Percentiles rank a stretch among this genome's conserved stretches.
phyloP scores from a whole-genome alignment of 2,329 filamentous ascomycete genomes.

The Cladorrhinum sp. region DNA sequence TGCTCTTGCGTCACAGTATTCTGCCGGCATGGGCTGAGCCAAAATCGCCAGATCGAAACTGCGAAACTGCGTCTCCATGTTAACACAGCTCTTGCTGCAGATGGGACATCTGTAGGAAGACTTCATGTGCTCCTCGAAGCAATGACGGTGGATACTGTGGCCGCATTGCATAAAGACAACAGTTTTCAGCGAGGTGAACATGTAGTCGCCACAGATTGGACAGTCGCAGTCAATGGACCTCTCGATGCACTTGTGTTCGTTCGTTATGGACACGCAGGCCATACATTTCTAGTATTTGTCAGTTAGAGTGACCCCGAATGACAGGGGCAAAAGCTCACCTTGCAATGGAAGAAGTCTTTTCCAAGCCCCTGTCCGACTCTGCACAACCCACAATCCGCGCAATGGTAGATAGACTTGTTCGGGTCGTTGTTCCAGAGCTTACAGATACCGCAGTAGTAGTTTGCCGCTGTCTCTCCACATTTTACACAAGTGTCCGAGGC shows the following conservation, averaged over 20 bases:
- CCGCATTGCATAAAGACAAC: conserved; percentile 95
- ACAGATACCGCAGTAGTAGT: conserved; percentile 91
- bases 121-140: conserved; percentile 83
- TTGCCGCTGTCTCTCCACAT: conserved; percentile 75
- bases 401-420: conserved; percentile 92
- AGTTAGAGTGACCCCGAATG: not conserved
- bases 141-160: conserved; percentile 89
- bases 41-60: conserved; percentile 86
- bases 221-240: conserved; percentile 92
- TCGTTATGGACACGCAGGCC: conserved; percentile 83
- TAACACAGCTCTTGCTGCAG: conserved; percentile 93
- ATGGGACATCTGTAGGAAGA: conserved; percentile 94
- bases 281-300: conserved; percentile 66
- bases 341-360: conserved; percentile 98
- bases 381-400: conserved; percentile 92
- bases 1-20: conserved; percentile 76
- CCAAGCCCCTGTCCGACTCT: conserved; percentile 85
- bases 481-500: conserved; percentile 73
- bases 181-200: conserved; percentile 85
- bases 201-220: conserved; percentile 93
- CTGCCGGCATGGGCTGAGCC: conserved; percentile 84
- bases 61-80: conserved; percentile 94
- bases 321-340: conserved; percentile 53
- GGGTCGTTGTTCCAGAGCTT: conserved; percentile 96
- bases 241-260: conserved; percentile 89